Evolutionary conservation across 1,139 yeast species (phyloP), one percentile per base, ranked within the genome.

Genomic region (Protomyces lactucae-debilis): DNA sequence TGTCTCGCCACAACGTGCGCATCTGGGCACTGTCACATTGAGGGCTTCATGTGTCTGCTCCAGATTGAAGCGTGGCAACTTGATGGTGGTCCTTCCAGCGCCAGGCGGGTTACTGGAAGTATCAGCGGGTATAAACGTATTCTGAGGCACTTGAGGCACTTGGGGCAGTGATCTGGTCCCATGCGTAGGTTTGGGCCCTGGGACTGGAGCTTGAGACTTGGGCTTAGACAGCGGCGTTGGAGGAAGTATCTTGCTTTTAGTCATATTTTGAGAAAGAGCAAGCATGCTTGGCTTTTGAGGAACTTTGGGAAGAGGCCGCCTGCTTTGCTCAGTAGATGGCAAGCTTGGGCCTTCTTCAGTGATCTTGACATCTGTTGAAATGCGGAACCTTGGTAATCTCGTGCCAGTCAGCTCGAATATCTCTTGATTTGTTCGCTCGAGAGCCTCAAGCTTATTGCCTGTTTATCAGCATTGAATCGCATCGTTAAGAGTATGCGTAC

Each of bases 1-100:
- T 14, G 56, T 23, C 23, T 59, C 57, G 45, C 54, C 40, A 32
- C 63, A 59, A 16, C 45, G 43, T 25, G 57, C 63, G 52, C 63
- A 59, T 9, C 57, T 35, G 32, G 32, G 23, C 16, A 21, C 48
- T 37, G 48, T 54, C 16, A 21, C 46, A 12, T 25, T 55, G 32
- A n/a, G 52, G 25, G 23, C 12, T 35, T 16, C 36, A 3, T 16
- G 28, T 23, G n/a, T 21, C 28, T 25, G n/a, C 14, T 25, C 37
- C 12, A 23, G 21, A 21, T 18, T 40, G 39, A 16, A 43, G 57
- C 48, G 45, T n/a, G 36, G 28, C 32, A 21, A 18, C 2, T 3
- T 28, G 16, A 23, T 37, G 57, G 16, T 39, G 8, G 32, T 28
- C 32, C 32, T 28, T 28, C 32, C 32, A 28, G 32, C 32, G 32